Base-by-base conservation (phyloP, 805 yeast genomes). In the Dipodascopsis tothii region DNA sequence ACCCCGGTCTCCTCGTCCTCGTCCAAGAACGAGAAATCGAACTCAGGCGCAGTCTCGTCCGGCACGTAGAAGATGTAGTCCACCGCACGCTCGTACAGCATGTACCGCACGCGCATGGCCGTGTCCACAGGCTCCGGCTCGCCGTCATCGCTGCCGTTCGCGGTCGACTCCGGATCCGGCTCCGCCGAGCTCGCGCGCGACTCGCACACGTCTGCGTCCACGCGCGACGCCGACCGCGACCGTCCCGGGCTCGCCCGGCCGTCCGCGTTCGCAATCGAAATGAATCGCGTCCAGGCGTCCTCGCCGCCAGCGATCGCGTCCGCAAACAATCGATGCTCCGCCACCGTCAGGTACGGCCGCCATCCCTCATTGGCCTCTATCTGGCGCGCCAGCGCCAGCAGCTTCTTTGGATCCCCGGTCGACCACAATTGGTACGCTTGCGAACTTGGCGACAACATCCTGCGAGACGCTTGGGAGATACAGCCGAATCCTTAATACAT, bases 51-150 rank as follows among this genome's bases (percentile, higher is more conserved):
- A 2, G 50, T 23, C 23, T 37, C 39, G 7, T 46, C 44, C 3
- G 40, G 39, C 11, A 5, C 5, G 5, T 63, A 59, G 37, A 52
- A 62, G 25, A 62, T 36, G 34, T 56, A 42, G 21, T 56, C 60
- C 7, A 62, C 45, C 2, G 61, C 49, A 41, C 50, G 55, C 40
- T 66, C 72, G 50, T 58, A 67, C 16, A 67, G 58, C 72, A 67
- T 67, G 40, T 63, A 66, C 18, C 72, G 50, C 6, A 68, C 63
- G 27, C 67, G 58, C 37, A 65, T 58, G 32, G 70, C 66, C 36
- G 66, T 50, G 23, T 53, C 52, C 9, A 62, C 51, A 9, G 62
- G 48, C 41, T 67, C 69, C 9, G 30, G 30, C 9, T 25, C 30
- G 11, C 11, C 30, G 65, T 41, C 34, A n/a, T 36, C 27, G 14